Conservation (phyloP, 768 basidiomycete species). For the Leccinum uliginosum region DNA sequence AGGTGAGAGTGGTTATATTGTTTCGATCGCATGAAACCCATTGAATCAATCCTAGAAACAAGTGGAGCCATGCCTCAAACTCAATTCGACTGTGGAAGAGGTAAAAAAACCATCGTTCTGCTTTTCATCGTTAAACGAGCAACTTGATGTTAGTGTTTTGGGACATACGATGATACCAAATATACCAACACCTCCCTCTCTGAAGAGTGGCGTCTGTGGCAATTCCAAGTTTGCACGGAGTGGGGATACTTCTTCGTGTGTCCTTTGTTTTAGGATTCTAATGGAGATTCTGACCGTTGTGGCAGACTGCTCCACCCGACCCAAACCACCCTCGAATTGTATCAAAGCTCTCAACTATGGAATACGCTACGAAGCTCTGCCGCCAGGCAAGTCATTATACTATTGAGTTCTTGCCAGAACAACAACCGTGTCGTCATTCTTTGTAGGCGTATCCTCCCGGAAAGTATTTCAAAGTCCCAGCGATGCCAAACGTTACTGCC, state of each 20-base stretch:
- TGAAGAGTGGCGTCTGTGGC: constrained; percentile 83
- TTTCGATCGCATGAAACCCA: background rate
- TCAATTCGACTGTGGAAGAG: constrained; percentile 43
- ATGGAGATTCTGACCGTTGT: background rate
- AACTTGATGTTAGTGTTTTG: constrained; percentile 64
- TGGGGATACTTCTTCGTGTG: constrained; percentile 92
- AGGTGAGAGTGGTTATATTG: constrained; percentile 36
- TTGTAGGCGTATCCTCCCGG: constrained; percentile 74
- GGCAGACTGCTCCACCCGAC: constrained; percentile 71
- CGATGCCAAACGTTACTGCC: constrained; percentile 69
- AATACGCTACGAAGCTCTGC: constrained; percentile 70
- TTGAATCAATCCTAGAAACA: constrained; percentile 36
- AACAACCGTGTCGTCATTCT: background rate
- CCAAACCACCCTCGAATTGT: constrained; percentile 69
- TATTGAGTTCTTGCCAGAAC: background rate
- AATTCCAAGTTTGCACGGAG: constrained; percentile 89
- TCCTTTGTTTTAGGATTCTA: background rate
- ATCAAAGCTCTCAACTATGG: constrained; percentile 69
- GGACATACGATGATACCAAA: constrained; percentile 66
- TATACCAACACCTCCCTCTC: constrained; percentile 59
- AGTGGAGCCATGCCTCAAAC: constrained; percentile 53
- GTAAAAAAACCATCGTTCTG: constrained; percentile 29
- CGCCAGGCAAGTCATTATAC: constrained; percentile 40
- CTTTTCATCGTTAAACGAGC: background rate
- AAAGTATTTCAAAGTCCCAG: constrained; percentile 65